Evolutionary conservation across 306 rosid genomes (phyloP).

Genomic region (Lablab purpureus): DNA sequence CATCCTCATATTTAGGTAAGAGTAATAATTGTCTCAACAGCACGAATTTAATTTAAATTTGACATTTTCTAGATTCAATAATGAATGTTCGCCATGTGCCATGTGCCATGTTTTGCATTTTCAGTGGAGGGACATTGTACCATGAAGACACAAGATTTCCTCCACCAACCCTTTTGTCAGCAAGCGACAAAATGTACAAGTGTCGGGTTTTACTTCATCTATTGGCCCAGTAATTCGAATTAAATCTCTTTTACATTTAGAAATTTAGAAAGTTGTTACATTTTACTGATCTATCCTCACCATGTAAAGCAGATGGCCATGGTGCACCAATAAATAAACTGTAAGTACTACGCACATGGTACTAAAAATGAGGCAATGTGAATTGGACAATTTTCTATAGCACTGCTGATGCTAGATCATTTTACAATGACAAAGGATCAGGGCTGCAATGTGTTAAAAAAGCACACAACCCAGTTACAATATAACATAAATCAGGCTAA

Average conservation of each 20-base stretch:
- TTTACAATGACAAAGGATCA: constrained; percentile 34
- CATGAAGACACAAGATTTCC: constrained; percentile 7
- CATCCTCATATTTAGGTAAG: constrained; percentile 11
- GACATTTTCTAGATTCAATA: background rate
- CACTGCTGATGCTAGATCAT: constrained; percentile 43
- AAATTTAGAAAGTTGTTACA: background rate
- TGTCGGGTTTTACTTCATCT: background rate
- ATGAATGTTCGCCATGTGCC: background rate
- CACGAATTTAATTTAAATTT: constrained; percentile 8
- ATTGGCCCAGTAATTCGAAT: background rate
- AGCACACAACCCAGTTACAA: constrained; percentile 51
- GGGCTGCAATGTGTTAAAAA: constrained; percentile 48
- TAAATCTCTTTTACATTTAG: constrained; percentile 10
- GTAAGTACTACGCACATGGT: constrained; percentile 38
- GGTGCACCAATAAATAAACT: constrained; percentile 9
- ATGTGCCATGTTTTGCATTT: constrained; percentile 13
- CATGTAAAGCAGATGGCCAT: constrained; percentile 7
- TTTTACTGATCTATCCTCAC: constrained; percentile 3
- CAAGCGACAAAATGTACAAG: background rate
- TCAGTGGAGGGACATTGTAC: background rate
- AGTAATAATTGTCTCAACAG: constrained; percentile 14
- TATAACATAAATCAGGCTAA: constrained; percentile 49
- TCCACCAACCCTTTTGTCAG: constrained; percentile 5
- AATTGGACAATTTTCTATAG: constrained; percentile 40
- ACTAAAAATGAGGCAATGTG: constrained; percentile 16